A percentile compares a stretch with the other conserved stretches of the same genome.
These are phyloP conservation scores for Paramyrothecium roridum DNA, from an alignment of 2,329 filamentous ascomycete genomes.

Conservation along the genomic window DNA sequence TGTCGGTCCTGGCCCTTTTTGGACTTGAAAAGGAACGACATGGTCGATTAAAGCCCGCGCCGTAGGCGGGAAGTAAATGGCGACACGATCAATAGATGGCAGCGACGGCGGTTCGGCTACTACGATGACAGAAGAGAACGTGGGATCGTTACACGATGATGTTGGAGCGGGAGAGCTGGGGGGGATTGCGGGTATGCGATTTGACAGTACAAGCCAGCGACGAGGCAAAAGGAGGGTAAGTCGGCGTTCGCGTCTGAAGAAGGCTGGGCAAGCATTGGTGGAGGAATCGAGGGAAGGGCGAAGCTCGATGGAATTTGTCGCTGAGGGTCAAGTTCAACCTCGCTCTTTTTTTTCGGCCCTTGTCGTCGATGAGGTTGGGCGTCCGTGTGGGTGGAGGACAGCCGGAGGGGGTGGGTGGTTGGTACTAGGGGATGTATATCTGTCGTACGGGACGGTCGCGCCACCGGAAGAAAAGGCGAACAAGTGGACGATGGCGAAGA, in stretches of 20 bases:
- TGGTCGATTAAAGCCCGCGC: slow-evolving; percentile 45
- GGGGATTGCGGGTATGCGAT: slow-evolving; percentile 7
- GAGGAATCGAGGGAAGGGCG: slow-evolving; percentile 13
- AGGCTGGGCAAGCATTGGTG: slow-evolving; percentile 43
- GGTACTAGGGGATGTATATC: neutral
- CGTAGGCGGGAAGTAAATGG: slow-evolving; percentile 22
- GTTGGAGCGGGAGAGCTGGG: slow-evolving; percentile 14
- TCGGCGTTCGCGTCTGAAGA: slow-evolving; percentile 33
- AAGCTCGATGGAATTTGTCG: slow-evolving; percentile 20
- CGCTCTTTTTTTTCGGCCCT: slow-evolving; percentile 29
- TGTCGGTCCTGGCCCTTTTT: slow-evolving; percentile 71
- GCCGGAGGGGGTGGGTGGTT: neutral
- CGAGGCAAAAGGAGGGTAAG: slow-evolving; percentile 24
- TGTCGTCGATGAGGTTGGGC: neutral
- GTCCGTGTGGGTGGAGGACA: neutral
- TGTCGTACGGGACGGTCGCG: neutral
- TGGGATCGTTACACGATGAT: slow-evolving; percentile 5
- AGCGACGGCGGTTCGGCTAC: slow-evolving; percentile 1
- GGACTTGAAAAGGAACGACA: slow-evolving; percentile 82
- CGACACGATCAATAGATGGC: slow-evolving; percentile 12
- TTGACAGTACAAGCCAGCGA: slow-evolving; percentile 19
- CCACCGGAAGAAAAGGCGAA: neutral
- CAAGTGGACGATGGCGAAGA: neutral
- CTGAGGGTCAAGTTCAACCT: slow-evolving; percentile 26
- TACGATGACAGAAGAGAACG: slow-evolving; percentile 5